phyloP scores from a whole-genome alignment of 1,284 basidiomycete genomes.

The Phlebopus sp. region DNA sequence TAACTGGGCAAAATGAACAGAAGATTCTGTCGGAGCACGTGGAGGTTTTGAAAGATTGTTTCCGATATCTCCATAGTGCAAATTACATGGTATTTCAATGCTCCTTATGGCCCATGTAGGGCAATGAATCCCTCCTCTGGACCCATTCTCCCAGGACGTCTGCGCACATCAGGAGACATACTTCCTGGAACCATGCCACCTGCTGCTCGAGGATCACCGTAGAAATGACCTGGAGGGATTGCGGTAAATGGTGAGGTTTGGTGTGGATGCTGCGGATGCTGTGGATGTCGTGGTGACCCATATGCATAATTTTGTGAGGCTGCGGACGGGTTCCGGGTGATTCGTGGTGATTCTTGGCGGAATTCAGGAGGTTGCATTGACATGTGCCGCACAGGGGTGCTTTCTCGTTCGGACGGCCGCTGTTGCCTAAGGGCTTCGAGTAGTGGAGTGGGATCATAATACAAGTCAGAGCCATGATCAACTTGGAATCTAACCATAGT shows the following conservation, averaged over 20 bases:
- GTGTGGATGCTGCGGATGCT: constrained; percentile 30
- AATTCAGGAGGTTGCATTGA: constrained; percentile 35
- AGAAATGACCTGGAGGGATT: constrained; percentile 35
- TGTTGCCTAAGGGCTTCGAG: constrained; percentile 39
- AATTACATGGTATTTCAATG: constrained; percentile 12
- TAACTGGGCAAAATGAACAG: too few species aligned
- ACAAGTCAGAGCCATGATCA: constrained; percentile 48
- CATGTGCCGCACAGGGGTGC: constrained; percentile 17
- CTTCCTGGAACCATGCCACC: constrained; percentile 28
- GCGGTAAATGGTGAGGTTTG: constrained; percentile 28
- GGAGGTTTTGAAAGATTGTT: too few species aligned
- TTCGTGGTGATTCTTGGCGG: constrained; percentile 32
- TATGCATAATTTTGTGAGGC: constrained; percentile 32
- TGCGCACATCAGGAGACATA: constrained; percentile 39
- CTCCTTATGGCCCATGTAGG: constrained; percentile 34
- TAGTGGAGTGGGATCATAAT: constrained; percentile 48
- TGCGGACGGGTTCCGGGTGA: constrained; percentile 25
- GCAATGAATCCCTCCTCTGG: constrained; percentile 34
- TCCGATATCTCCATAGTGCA: not conserved
- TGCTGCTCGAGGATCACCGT: constrained; percentile 29
- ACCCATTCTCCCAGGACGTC: constrained; percentile 31
- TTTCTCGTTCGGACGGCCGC: constrained; percentile 29
- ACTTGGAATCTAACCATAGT: constrained; percentile 42
- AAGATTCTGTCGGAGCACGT: too few species aligned
- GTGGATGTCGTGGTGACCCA: constrained; percentile 34